Percentiles rank a stretch among this genome's conserved stretches.
phyloP scores from a whole-genome alignment of 2,329 filamentous ascomycete genomes.

The Fusarium incarnatum region DNA sequence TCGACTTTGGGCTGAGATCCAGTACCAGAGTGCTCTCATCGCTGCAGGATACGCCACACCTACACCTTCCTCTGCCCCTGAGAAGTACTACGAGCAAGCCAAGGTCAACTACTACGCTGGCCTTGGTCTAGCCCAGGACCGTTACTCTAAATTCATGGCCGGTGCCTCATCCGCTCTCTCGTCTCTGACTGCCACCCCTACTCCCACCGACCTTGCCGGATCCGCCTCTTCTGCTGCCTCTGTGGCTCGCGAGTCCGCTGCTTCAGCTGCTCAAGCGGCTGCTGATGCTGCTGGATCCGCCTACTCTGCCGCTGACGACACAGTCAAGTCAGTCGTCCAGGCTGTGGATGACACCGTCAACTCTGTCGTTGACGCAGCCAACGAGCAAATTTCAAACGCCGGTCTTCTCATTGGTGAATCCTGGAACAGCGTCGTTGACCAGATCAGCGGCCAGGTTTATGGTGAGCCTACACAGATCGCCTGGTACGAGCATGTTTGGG shows the following conservation, averaged over 20 bases:
- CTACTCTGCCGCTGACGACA: slow-evolving; percentile 57
- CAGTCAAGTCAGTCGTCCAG: slow-evolving; percentile 54
- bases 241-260: slow-evolving; percentile 60
- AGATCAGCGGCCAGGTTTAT: slow-evolving; percentile 77
- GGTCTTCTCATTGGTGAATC: slow-evolving; percentile 55
- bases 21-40: slow-evolving; percentile 76
- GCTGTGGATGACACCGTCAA: slow-evolving; percentile 55
- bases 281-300: slow-evolving; percentile 64
- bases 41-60: slow-evolving; percentile 71
- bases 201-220: slow-evolving; percentile 64
- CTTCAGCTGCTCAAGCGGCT: slow-evolving; percentile 59
- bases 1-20: slow-evolving; percentile 75
- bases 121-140: slow-evolving; percentile 80
- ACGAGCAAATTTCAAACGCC: slow-evolving; percentile 53
- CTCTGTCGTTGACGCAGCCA: slow-evolving; percentile 60
- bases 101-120: slow-evolving; percentile 80
- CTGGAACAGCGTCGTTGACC: slow-evolving; percentile 63
- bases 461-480: slow-evolving; percentile 71
- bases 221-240: slow-evolving; percentile 64
- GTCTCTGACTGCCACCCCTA: slow-evolving; percentile 68
- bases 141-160: slow-evolving; percentile 79
- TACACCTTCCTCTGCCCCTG: slow-evolving; percentile 60
- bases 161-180: slow-evolving; percentile 78
- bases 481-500: slow-evolving; percentile 63
- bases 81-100: slow-evolving; percentile 71